A percentile compares a stretch with the other conserved stretches of the same genome.
phyloP scores from a whole-genome alignment of 805 yeast genomes.

The Kazachstania psychrophila region DNA sequence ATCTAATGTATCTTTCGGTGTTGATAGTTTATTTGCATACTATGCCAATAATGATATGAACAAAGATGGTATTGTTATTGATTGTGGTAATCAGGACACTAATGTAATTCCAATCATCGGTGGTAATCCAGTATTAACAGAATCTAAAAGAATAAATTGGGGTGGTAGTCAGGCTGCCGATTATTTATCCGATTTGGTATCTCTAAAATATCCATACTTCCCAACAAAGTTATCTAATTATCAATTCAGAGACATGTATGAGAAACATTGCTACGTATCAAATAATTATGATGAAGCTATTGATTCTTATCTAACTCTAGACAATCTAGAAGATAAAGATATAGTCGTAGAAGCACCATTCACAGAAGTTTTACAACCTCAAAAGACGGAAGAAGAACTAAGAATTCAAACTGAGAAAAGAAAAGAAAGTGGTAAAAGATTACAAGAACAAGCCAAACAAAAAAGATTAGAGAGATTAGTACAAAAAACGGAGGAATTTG shows the following conservation, averaged over 20 bases:
- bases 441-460: slow-evolving; percentile 89
- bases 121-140: slow-evolving; percentile 56
- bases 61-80: slow-evolving; percentile 63
- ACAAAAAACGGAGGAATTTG: slow-evolving; percentile 73
- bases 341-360: slow-evolving; percentile 77
- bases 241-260: slow-evolving; percentile 60
- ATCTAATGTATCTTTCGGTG: slow-evolving; percentile 69
- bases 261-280: slow-evolving; percentile 74
- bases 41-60: slow-evolving; percentile 46
- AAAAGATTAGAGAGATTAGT: slow-evolving; percentile 69
- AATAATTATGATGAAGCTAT: slow-evolving; percentile 58
- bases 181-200: slow-evolving; percentile 52
- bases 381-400: slow-evolving; percentile 78
- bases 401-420: slow-evolving; percentile 68
- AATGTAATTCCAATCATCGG: slow-evolving; percentile 71
- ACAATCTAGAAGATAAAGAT: slow-evolving; percentile 58
- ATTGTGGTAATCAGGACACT: slow-evolving; percentile 75
- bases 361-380: slow-evolving; percentile 51
- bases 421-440: slow-evolving; percentile 72
- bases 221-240: slow-evolving; percentile 59
- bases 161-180: slow-evolving; percentile 73
- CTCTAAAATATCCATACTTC: slow-evolving; percentile 84
- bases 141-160: slow-evolving; percentile 78
- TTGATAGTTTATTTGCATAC: slow-evolving; percentile 74
- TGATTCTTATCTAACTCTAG: slow-evolving; percentile 46